Evolutionary conservation across 306 rosid genomes (phyloP), one percentile per base, ranked within the genome.

Genomic region (Fagus crenata): DNA sequence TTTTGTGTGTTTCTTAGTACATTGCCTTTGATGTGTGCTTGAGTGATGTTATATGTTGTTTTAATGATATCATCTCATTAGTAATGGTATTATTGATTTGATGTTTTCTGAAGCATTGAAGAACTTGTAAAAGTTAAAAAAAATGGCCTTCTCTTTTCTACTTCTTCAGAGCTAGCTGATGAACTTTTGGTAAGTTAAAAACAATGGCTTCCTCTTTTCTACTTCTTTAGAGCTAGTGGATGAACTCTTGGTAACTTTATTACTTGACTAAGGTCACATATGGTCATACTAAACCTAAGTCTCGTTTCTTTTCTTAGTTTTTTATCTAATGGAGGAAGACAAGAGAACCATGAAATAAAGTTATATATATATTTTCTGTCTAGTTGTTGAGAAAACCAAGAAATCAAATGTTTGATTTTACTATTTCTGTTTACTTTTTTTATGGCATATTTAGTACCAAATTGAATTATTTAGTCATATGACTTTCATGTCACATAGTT

Each of bases 81-180:
- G 33, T 73, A 78, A 55, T 54, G 60, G 37, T 77, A 33, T 41
- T 39, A 6, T 53, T 76, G 63, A 32, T 75, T 81, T 80, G 46
- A 41, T 41, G 56, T 67, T 53, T 77, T 75, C 63, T 74, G 68
- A 83, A 95, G 98, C 90, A 95, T 95, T 79, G 74, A 88, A 73
- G 98, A 95, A 82, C 92, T 95, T 55, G 97, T 95, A 65, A 75
- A 85, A 73, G 97, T 87, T 81, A 97, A 88, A 83, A 83, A 87
- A 88, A 92, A 88, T 17, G 97, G 97, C 33, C 88, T 92, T 58
- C 96, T 95, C 78, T 92, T 95, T 80, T 90, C 97, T 63, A 89
- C 96, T 11, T 85, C 98, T 31, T 95, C 98, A 55, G 98, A 95
- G 84, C 87, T 95, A 84, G 98, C 97, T 4, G 97, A 90, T 84